Base-by-base conservation (phyloP, 768 basidiomycete genomes). In the Scleroderma bovista region DNA sequence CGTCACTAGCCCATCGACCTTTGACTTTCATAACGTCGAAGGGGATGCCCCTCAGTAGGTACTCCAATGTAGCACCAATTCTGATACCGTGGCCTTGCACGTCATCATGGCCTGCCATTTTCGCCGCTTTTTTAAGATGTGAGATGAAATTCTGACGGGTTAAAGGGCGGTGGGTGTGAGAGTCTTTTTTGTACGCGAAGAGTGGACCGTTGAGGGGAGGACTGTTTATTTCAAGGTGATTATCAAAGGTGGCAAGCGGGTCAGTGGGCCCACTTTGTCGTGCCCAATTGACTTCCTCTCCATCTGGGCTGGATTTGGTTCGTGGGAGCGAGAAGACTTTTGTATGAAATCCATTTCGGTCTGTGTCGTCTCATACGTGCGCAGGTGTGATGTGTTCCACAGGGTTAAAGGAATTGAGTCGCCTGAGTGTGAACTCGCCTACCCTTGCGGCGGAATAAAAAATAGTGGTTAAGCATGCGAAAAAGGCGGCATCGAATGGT, bases 1-100 rank as follows among this genome's bases (percentile, higher is more conserved):
- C 61, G 7, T 73, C 63, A 37, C 69, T 67, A 1, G 57, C 49
- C 73, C 72, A 75, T 1, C 63, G 42, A 0, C 71, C 69, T 13
- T 36, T 36, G 34, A 36, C 34, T 13, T 36, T 36, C 34, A 36
- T 36, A 15, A 36, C 34, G 5, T 74, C 66, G 29, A 75, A 68
- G 6, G 71, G 64, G 0, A 68, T 47, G 0, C 69, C 69, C 16
- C 61, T 51, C 1, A 74, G 61, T 0, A 75, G 63, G 51, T 72
- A 73, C 46, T 70, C 66, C 0, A 75, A 55, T 0, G 69, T 71
- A 1, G 62, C 51, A 0, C 68, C 63, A 7, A 67, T 65, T 41
- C 59, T 57, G 8, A 65, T 55, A 16, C 62, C 51, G 36, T 69
- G 63, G 1, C 63, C 39, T 19, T 40, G 39, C 17, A 40, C 20